Percentiles rank a stretch among this genome's conserved stretches.
Evolutionary conservation across 805 yeast genomes (phyloP).

Genomic region (Candida sonorensis): DNA sequence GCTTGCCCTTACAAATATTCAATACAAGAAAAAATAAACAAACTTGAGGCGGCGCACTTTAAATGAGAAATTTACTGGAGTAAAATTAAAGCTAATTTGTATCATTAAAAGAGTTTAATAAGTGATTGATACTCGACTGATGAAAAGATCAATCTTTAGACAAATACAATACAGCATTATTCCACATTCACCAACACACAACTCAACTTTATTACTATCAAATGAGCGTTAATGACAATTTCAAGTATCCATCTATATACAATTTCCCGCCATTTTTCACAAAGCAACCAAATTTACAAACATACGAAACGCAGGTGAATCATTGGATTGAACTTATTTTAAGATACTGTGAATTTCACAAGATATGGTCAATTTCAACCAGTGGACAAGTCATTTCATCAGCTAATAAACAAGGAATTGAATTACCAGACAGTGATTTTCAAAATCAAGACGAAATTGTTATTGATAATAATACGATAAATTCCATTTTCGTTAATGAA

Average conservation of each 20-base stretch:
- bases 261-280: conserved; percentile 91
- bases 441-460: conserved; percentile 8
- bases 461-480: conserved; percentile 4
- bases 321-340: conserved; percentile 69
- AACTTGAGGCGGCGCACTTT: too few species aligned
- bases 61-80: too few species aligned
- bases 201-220: too few species aligned
- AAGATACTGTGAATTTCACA: conserved; percentile 49
- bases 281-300: conserved; percentile 74
- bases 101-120: too few species aligned
- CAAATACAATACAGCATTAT: too few species aligned
- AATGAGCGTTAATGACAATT: conserved; percentile 6
- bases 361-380: conserved; percentile 46
- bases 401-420: conserved; percentile 24
- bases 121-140: too few species aligned
- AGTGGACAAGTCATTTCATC: conserved; percentile 25
- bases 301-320: conserved; percentile 69
- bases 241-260: conserved; percentile 46
- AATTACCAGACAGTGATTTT: conserved; percentile 1
- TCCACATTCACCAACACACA: too few species aligned
- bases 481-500: conserved; percentile 42
- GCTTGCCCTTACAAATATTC: too few species aligned
- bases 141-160: too few species aligned
- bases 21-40: too few species aligned
- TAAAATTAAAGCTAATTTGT: too few species aligned